Evolutionary conservation across 2,329 filamentous ascomycete species (phyloP).

Genomic region (Diaporthe vaccinii): DNA sequence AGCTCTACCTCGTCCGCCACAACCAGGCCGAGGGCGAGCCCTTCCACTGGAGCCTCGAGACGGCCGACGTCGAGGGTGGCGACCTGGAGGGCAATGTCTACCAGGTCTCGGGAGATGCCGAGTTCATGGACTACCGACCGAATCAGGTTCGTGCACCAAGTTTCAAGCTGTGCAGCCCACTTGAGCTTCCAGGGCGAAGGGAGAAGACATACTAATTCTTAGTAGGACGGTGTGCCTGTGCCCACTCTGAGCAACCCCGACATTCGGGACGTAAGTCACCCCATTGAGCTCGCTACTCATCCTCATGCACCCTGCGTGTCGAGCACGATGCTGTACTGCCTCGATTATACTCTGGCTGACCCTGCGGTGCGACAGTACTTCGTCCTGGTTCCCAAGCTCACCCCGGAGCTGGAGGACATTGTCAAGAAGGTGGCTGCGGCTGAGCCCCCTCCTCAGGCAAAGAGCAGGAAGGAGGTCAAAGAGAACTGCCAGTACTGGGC

Average conservation of each 20-base stretch:
- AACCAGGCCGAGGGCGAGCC: constrained; percentile 3
- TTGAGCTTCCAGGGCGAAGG: neutral
- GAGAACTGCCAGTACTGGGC: constrained; percentile 19
- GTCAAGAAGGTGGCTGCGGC: neutral
- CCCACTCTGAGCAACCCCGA: neutral
- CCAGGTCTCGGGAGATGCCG: constrained; percentile 13
- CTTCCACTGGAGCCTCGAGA: constrained; percentile 18
- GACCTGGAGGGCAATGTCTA: constrained; percentile 18
- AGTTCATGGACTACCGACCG: constrained; percentile 20
- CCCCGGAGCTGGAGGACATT: neutral
- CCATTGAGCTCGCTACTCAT: neutral
- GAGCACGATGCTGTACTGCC: neutral
- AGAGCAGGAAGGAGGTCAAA: neutral
- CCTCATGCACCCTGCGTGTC: no score
- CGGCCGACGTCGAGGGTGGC: neutral
- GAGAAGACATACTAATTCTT: neutral
- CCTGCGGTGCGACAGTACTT: neutral
- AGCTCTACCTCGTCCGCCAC: constrained; percentile 21
- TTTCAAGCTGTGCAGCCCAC: no score
- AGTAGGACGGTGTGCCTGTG: neutral
- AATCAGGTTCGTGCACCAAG: neutral
- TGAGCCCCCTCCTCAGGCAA: constrained; percentile 1
- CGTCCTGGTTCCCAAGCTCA: neutral
- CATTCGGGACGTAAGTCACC: constrained; percentile 4
- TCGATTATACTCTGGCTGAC: neutral